phyloP scores from a whole-genome alignment of 1,284 basidiomycete genomes.

The Meripilus lineatus region DNA sequence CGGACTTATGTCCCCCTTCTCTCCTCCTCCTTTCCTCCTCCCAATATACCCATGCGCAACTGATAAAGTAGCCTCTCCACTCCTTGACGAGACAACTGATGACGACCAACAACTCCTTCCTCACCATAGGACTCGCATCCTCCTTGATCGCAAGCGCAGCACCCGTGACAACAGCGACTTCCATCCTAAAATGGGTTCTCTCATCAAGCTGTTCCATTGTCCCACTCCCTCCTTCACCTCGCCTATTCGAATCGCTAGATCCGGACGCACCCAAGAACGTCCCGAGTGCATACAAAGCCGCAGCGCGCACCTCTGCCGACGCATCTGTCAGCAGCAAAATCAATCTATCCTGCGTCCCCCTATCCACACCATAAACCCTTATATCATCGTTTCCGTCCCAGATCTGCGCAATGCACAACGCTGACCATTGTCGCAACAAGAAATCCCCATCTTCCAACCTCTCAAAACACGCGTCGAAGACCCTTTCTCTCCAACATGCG shows the following conservation, averaged over 20 bases:
- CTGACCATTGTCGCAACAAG: constrained; percentile 90
- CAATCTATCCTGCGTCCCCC: constrained; percentile 83
- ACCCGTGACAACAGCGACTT: constrained; percentile 73
- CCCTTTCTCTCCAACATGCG: constrained; percentile 80
- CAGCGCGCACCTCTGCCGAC: constrained; percentile 90
- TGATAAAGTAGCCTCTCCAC: constrained; percentile 94
- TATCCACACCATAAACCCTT: constrained; percentile 81
- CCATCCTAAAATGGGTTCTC: constrained; percentile 75
- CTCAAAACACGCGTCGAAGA: constrained; percentile 88
- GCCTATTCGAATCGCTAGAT: constrained; percentile 57
- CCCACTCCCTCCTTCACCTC: constrained; percentile 83
- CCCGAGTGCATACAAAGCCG: constrained; percentile 88
- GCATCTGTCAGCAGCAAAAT: constrained; percentile 83
- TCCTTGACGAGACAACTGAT: constrained; percentile 93
- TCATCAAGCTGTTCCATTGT: constrained; percentile 81
- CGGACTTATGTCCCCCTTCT: constrained; percentile 34
- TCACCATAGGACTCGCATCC: constrained; percentile 93
- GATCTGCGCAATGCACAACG: constrained; percentile 91
- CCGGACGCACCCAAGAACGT: constrained; percentile 92
- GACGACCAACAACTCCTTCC: constrained; percentile 91
- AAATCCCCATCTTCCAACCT: constrained; percentile 89
- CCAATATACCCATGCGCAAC: constrained; percentile 95
- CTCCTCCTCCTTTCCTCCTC: constrained; percentile 73
- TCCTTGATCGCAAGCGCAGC: constrained; percentile 81
- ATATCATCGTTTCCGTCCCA: constrained; percentile 94